Evolutionary conservation across 768 basidiomycete genomes (phyloP), one percentile per base, ranked within the genome.

Genomic region (Podaxis sp.): DNA sequence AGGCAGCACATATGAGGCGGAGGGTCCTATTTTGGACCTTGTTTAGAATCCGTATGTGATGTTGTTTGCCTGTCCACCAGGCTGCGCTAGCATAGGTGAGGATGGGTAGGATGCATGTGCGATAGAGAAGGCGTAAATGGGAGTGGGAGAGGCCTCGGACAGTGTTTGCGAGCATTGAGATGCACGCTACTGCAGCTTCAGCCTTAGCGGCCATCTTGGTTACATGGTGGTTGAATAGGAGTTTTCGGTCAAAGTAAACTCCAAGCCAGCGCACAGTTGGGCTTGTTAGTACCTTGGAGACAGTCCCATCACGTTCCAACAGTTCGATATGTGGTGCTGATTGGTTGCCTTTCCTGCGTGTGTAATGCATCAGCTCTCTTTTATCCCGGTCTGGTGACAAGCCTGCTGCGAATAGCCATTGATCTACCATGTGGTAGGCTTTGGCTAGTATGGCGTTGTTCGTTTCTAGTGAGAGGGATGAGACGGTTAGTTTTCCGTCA

Each of bases 161-260:
- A 0, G 75, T 77, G 71, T 76, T 74, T 1, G 70, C 68, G 0
- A 79, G 72, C 70, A 78, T 76, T 0, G 63, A 59, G 0, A 76
- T 55, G 0, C 67, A 67, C 13, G 63, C 65, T 1, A 74, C 69
- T 2, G 73, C 70, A 9, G 65, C 67, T 9, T 58, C 65, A 0
- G 75, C 78, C 11, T 66, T 55, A 2, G 64, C 69, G 0, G 73
- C 64, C 8, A 71, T 55, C 0, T 64, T 63, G 8, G 71, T 68
- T 9, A 72, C 68, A 43, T 79, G 77, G 17, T 72, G 60, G 24
- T 70, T 64, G 66, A 79, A 79, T 0, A 37, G 49, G 0, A 79
- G 73, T 52, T 71, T 68, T 0, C 68, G 52, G 66, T 78, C 76
- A 11, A 77, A 69, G 65, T 67, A 65, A 0, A 78, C 66, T 0